Percentiles rank a stretch among this genome's conserved stretches.
Conservation (phyloP, 192 early-diverging fungal species). For the Coemansia sp. region DNA sequence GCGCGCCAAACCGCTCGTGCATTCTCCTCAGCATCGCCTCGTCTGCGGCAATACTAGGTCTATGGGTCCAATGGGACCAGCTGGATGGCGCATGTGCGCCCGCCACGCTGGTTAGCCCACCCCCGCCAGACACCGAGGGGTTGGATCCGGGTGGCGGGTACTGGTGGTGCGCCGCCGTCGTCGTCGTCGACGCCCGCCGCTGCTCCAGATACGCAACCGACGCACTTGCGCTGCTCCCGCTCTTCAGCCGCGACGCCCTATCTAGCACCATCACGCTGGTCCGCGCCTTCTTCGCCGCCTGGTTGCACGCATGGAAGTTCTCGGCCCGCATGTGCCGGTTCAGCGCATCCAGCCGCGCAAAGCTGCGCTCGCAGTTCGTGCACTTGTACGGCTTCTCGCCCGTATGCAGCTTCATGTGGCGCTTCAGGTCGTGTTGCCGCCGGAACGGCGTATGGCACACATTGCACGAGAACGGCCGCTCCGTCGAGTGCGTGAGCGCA, state of each 20-base stretch:
- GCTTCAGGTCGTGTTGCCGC: conserved; percentile 88
- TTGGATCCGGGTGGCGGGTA: conserved; percentile 16
- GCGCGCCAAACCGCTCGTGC: conserved; percentile 50
- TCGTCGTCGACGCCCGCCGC: conserved; percentile 35
- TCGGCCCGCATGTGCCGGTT: conserved; percentile 70
- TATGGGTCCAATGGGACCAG: conserved; percentile 51
- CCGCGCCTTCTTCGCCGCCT: conserved; percentile 57
- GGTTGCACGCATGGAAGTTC: conserved; percentile 58
- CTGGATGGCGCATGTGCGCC: conserved; percentile 8
- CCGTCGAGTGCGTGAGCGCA: conserved; percentile 70
- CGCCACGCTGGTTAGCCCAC: background rate
- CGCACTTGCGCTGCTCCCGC: conserved; percentile 16
- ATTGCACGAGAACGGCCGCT: conserved; percentile 67
- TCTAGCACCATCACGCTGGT: conserved; percentile 20
- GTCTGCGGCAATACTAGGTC: conserved; percentile 55
- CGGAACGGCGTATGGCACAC: conserved; percentile 79
- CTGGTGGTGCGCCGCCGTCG: conserved; percentile 8
- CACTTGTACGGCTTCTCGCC: conserved; percentile 77
- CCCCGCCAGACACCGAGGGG: background rate
- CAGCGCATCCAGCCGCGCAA: conserved; percentile 80
- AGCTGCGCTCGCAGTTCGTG: conserved; percentile 70
- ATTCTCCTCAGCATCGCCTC: conserved; percentile 53
- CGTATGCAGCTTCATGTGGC: conserved; percentile 78
- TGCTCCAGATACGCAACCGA: conserved; percentile 34
- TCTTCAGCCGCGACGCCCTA: conserved; percentile 25